Evolutionary conservation across 768 basidiomycete species (phyloP), one percentile per base, ranked within the genome.

Genomic region (Naematelia encephala): DNA sequence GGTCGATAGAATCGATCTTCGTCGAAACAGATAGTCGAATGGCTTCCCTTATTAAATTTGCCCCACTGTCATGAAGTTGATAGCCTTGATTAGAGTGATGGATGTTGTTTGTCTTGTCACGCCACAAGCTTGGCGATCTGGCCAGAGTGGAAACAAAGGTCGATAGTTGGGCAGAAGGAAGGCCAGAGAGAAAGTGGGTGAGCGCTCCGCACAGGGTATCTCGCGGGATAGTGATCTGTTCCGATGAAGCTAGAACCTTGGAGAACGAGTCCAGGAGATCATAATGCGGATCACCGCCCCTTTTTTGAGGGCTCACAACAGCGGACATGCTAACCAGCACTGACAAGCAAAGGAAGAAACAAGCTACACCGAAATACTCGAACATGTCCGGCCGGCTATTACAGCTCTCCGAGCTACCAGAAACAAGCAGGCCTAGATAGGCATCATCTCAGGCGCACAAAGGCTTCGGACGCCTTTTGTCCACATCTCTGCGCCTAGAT

Each of bases 111-210:
- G 5, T 4, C 16, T 27, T 26, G 48, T 12, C 48, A 12, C 22
- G 21, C 48, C 48, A 50, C 21, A 50, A 27, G 5, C 22, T 23
- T 10, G 48, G 48, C 48, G 69, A 68, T 22, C 50, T 16, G 1
- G 55, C 14, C 2, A 71, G 10, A 13, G 59, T 45, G 1, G 14
- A 8, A 28, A 68, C 25, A 11, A 68, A 59, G 0, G 34, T 51
- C 2, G 12, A 3, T 1, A 68, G 50, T 25, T 61, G 25, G 3
- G 39, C 23, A 1, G 27, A 4, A 8, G 62, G 52, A 3, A 63
- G 44, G 25, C 54, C 56, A 2, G 63, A 54, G 16, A 72, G 59
- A 61, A 59, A 72, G 47, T 72, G 70, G 0, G 65, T 67, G 59
- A 72, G 65, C 0, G 67, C 70, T 5, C 70, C 70, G 29, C 54